A percentile compares a stretch with the other conserved stretches of the same genome.
Evolutionary conservation across 208 protist species (phyloP).

Genomic region (Leishmania lainsoni): DNA sequence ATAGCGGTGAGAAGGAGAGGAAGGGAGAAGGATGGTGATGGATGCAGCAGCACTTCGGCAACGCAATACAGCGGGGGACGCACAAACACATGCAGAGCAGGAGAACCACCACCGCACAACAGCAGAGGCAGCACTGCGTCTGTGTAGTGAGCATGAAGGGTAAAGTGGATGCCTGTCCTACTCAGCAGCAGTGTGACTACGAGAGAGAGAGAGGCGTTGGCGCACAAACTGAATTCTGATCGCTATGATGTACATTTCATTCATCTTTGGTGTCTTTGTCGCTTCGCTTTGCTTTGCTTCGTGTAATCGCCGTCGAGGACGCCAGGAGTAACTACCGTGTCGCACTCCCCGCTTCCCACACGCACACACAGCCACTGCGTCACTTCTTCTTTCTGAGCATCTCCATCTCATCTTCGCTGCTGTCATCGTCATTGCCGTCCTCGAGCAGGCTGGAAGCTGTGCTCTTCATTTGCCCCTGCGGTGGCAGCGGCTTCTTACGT

Average conservation of each 20-base stretch:
- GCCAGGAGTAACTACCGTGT: background rate
- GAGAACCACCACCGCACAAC: background rate
- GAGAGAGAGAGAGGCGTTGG: background rate
- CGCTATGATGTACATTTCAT: background rate
- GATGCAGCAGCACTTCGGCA: background rate
- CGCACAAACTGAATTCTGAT: background rate
- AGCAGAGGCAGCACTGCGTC: background rate
- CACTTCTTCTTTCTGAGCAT: slow-evolving; percentile 25
- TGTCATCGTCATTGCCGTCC: slow-evolving; percentile 27
- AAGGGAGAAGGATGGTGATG: background rate
- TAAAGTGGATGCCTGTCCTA: background rate
- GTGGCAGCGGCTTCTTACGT: slow-evolving; percentile 6
- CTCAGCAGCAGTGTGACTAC: background rate
- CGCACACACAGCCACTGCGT: background rate
- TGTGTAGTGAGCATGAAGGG: background rate
- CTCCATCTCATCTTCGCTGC: slow-evolving; percentile 53
- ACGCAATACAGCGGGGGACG: background rate
- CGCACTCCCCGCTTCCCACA: background rate
- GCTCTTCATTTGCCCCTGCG: background rate
- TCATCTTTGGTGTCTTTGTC: too few species aligned
- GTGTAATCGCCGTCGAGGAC: background rate
- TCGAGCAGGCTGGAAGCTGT: background rate
- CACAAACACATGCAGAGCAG: background rate
- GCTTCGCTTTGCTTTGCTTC: background rate
- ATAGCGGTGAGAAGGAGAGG: background rate